phyloP scores from a whole-genome alignment of 768 basidiomycete species.

The Tylopilus plumbeoviolaceoides region DNA sequence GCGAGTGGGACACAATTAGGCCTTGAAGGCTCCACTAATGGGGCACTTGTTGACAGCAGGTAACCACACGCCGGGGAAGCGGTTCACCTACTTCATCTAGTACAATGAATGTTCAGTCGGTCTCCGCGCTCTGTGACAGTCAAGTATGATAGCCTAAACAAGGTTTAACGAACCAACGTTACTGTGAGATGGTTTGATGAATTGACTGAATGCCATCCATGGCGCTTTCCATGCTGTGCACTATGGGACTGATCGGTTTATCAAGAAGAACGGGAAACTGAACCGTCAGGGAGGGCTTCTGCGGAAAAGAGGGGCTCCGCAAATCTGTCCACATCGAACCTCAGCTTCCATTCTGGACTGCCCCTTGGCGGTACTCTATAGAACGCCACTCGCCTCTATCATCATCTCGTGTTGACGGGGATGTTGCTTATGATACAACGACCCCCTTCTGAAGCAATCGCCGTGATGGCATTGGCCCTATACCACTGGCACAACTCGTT shows the following conservation, averaged over 20 bases:
- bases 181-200: background rate
- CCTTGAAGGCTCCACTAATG: background rate
- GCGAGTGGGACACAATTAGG: background rate
- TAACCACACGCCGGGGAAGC: background rate
- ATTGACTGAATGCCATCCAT: background rate
- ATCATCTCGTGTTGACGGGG: slow-evolving; percentile 14
- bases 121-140: background rate
- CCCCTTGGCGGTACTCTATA: background rate
- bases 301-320: slow-evolving; percentile 10
- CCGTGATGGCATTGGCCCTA: slow-evolving; percentile 12
- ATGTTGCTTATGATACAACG: slow-evolving; percentile 5
- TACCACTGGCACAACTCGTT: background rate
- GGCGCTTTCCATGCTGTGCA: slow-evolving; percentile 3
- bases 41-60: background rate
- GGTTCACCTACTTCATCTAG: background rate
- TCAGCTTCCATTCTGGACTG: slow-evolving; percentile 14
- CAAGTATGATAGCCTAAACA: background rate
- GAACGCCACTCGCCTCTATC: slow-evolving; percentile 21
- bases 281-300: slow-evolving; percentile 6
- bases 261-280: slow-evolving; percentile 8
- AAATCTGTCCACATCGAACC: background rate
- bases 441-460: slow-evolving; percentile 3
- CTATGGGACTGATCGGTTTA: slow-evolving; percentile 2
- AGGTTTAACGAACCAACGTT: background rate
- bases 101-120: background rate